Evolutionary conservation across 805 yeast genomes (phyloP), one percentile per base, ranked within the genome.

Genomic region (Teunomyces stri): DNA sequence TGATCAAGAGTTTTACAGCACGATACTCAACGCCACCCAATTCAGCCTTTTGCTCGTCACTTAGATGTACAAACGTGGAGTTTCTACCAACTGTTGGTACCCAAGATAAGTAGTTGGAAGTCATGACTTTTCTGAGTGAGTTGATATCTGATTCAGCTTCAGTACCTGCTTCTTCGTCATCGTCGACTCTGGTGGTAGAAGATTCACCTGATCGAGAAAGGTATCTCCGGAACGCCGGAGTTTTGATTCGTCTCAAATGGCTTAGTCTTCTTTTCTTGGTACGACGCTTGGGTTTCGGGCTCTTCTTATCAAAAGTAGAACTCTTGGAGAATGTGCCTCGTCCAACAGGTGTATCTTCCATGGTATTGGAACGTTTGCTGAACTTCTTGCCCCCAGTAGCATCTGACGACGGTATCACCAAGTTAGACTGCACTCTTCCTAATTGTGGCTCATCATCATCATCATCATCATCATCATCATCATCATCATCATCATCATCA

Each of bases 21-120:
- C 97, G 78, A 62, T 94, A 94, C 61, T 94, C 99, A 12, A 94
- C 97, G 43, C 99, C 99, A 33, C 99, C 99, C 33, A 94, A 69
- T 63, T 94, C 99, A 49, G 87, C 95, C 58, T 89, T 90, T 64
- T 94, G 98, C 20, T 78, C 84, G 31, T 83, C 88, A 2, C 89
- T 81, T 37, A 94, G 65, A 12, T 86, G 86, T 2, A 89, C 86
- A 72, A 94, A 94, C 0, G 91, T 85, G 0, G 98, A 92, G 65
- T 94, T 94, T 64, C 97, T 79, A 9, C 97, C 98, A 30, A 94
- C 78, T 0, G 94, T 87, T 2, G 98, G 97, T 28, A 78, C 79
- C 89, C 96, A 90, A 0, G 97, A 90, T 20, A 92, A 70, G 57
- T 91, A 94, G 48, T 79, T 81, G 0, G 84, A 69, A 27, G 83